phyloP scores from a whole-genome alignment of 2,329 filamentous ascomycete genomes.

The Diaporthe sp. region DNA sequence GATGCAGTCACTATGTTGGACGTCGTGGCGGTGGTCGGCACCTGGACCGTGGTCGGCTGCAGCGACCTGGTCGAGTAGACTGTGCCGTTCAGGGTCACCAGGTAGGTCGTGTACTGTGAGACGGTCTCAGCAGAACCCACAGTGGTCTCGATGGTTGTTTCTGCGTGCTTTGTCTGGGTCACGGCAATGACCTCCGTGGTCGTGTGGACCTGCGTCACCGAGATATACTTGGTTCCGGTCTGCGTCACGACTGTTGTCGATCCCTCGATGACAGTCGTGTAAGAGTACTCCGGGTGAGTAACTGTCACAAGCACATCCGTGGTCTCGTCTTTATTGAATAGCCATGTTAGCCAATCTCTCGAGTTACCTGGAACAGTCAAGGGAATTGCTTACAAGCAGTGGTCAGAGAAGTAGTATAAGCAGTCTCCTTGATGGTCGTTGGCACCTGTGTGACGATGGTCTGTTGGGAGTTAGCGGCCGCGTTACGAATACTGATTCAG shows the following conservation, averaged over 20 bases:
- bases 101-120: slow-evolving; percentile 52
- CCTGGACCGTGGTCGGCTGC: slow-evolving; percentile 48
- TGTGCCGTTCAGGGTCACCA: slow-evolving; percentile 50
- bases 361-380: not conserved
- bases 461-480: slow-evolving; percentile 3
- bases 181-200: slow-evolving; percentile 54
- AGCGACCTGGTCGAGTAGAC: slow-evolving; percentile 45
- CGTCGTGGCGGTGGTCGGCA: slow-evolving; percentile 49
- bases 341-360: not conserved
- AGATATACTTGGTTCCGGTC: slow-evolving; percentile 58
- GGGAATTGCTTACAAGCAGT: slow-evolving; percentile 44
- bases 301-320: slow-evolving; percentile 56
- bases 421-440: slow-evolving; percentile 39
- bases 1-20: slow-evolving; percentile 45
- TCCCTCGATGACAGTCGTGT: slow-evolving; percentile 59
- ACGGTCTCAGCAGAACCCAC: slow-evolving; percentile 50
- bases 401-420: slow-evolving; percentile 52
- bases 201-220: slow-evolving; percentile 50
- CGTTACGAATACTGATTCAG: not conserved
- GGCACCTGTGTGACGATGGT: slow-evolving; percentile 43
- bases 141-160: slow-evolving; percentile 57
- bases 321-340: slow-evolving; percentile 46
- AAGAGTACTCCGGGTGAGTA: slow-evolving; percentile 55
- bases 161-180: slow-evolving; percentile 55
- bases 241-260: slow-evolving; percentile 57